Evolutionary conservation across 192 early-diverging fungal genomes (phyloP).

Genomic region (Oehlia diaphana): DNA sequence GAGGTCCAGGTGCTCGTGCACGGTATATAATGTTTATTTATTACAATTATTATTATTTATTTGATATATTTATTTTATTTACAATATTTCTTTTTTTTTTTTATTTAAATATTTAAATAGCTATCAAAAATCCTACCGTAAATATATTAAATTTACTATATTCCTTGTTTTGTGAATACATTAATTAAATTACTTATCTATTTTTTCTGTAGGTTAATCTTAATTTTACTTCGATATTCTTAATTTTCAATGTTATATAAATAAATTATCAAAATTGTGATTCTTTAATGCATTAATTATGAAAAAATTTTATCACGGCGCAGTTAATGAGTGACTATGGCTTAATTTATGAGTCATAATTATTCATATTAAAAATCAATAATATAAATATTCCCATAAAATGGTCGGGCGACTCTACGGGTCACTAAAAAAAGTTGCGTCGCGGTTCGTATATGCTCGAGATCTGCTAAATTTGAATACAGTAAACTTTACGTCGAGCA

Average conservation of each 20-base stretch:
- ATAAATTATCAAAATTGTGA: too few species aligned
- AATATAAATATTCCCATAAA: too few species aligned
- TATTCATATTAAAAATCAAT: too few species aligned
- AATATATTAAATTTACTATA: neutral
- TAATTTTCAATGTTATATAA: too few species aligned
- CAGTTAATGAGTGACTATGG: too few species aligned
- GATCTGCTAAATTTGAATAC: neutral
- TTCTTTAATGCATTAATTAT: too few species aligned
- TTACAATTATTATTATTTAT: neutral
- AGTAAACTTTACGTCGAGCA: neutral
- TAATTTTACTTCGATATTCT: too few species aligned
- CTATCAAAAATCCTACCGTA: conserved; percentile 88
- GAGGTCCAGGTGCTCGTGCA: conserved; percentile 98
- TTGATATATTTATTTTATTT: neutral
- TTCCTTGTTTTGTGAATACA: neutral
- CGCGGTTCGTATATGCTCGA: too few species aligned
- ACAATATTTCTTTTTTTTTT: neutral
- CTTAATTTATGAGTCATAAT: too few species aligned
- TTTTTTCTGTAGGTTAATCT: neutral
- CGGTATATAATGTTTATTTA: conserved; percentile 52
- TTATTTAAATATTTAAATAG: conserved; percentile 23
- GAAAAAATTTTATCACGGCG: too few species aligned
- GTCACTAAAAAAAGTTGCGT: too few species aligned
- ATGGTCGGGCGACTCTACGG: too few species aligned
- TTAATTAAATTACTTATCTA: neutral